Percentiles rank a stretch among this genome's conserved stretches.
Conservation (phyloP, 768 basidiomycete species). For the Pholiota molesta region DNA sequence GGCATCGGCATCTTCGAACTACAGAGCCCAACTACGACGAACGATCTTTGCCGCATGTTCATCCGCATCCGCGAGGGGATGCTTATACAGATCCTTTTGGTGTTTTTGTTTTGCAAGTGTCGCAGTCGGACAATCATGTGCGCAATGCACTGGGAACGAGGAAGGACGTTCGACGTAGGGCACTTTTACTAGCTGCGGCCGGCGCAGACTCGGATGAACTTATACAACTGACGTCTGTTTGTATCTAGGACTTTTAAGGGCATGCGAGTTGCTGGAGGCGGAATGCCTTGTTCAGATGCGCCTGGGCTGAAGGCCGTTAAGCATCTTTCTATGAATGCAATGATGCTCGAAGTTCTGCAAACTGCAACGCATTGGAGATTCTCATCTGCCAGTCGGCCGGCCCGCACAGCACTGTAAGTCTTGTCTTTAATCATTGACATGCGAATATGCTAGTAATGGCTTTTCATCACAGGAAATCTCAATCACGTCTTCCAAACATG, state of each 20-base stretch:
- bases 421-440: background rate
- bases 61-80: conserved; percentile 83
- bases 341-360: conserved; percentile 89
- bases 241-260: conserved; percentile 77
- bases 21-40: conserved; percentile 94
- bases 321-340: conserved; percentile 93
- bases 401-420: conserved; percentile 75
- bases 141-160: conserved; percentile 90
- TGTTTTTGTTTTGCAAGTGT: conserved; percentile 84
- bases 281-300: conserved; percentile 80
- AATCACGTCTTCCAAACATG: conserved; percentile 96
- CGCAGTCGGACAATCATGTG: conserved; percentile 94
- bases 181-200: conserved; percentile 12
- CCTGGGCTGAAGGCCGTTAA: conserved; percentile 83
- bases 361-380: conserved; percentile 92
- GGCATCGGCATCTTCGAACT: conserved; percentile 96
- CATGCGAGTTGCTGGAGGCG: conserved; percentile 83
- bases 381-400: conserved; percentile 81
- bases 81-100: conserved; percentile 84
- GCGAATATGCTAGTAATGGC: background rate
- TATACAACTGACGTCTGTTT: conserved; percentile 5
- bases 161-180: conserved; percentile 86
- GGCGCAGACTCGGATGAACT: too few species aligned
- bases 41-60: conserved; percentile 99
- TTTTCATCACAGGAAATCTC: conserved; percentile 76